These are phyloP conservation scores for Fagopyrum esculentum DNA, from an alignment of 148 eudicot genomes.

Conservation along the genomic window DNA sequence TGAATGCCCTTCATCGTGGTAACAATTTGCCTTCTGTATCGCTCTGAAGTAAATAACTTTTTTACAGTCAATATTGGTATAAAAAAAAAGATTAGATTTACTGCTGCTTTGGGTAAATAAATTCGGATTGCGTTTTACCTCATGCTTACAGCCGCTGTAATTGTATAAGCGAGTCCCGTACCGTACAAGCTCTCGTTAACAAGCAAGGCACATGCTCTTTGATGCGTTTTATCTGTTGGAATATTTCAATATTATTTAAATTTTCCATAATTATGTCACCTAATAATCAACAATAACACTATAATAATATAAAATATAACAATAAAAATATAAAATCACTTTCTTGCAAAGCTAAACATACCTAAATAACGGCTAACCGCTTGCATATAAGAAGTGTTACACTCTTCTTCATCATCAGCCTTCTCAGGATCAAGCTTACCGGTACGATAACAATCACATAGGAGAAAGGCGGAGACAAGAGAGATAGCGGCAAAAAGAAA, in stretches of 20 bases:
- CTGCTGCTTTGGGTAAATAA: background rate
- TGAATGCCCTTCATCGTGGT: constrained; percentile 51
- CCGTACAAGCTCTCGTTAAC: constrained; percentile 19
- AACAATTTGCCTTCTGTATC: constrained; percentile 56
- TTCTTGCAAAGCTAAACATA: background rate
- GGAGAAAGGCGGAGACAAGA: constrained; percentile 19
- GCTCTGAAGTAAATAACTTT: constrained; percentile 27
- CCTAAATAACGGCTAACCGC: constrained; percentile 19
- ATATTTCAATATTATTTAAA: background rate
- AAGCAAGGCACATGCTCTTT: constrained; percentile 15
- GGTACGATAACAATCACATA: constrained; percentile 34
- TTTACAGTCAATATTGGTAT: too few relatives aligned
- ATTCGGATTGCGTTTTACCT: constrained; percentile 10
- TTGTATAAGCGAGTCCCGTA: constrained; percentile 19
- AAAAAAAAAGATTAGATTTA: background rate
- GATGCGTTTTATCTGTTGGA: constrained; percentile 13
- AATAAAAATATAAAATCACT: background rate
- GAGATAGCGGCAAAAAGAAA: constrained; percentile 29
- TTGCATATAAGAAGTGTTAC: constrained; percentile 21
- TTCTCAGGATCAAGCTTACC: constrained; percentile 20
- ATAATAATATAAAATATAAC: background rate
- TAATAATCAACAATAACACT: background rate
- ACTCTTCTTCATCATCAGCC: constrained; percentile 14
- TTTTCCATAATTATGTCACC: background rate
- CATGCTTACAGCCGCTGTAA: constrained; percentile 24